These are phyloP conservation scores for Chrysosphaeria jannelii DNA, from an alignment of 2,329 filamentous ascomycete species.

Conservation along the genomic window DNA sequence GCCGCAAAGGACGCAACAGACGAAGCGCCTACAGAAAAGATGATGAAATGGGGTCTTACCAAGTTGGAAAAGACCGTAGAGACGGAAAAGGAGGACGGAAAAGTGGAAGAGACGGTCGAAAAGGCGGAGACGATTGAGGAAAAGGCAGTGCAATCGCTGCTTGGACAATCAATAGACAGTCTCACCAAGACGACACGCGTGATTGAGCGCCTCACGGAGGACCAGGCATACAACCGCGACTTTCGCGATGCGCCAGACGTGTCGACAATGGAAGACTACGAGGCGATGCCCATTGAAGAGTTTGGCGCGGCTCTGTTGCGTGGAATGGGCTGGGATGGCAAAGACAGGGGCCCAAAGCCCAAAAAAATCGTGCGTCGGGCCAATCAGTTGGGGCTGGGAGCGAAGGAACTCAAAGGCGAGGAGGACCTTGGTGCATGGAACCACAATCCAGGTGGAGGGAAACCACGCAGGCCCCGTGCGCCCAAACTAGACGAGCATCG, in stretches of 20 bases:
- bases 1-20: conserved; percentile 4
- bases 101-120: conserved; percentile 1
- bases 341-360: conserved; percentile 24
- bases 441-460: conserved; percentile 3
- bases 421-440: conserved; percentile 6
- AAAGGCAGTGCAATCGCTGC: conserved; percentile 5
- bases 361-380: conserved; percentile 39
- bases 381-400: conserved; percentile 64
- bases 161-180: conserved; percentile 3
- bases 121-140: background rate
- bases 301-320: conserved; percentile 75
- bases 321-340: conserved; percentile 83
- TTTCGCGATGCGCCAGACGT: conserved; percentile 41
- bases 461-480: conserved; percentile 2
- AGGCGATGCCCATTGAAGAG: conserved; percentile 70
- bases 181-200: conserved; percentile 3
- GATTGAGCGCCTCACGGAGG: conserved; percentile 20
- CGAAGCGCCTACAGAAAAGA: conserved; percentile 7
- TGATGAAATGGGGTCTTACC: conserved; percentile 11
- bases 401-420: conserved; percentile 5
- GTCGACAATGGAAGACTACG: conserved; percentile 58
- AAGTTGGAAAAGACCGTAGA: conserved; percentile 6
- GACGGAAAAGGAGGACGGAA: background rate
- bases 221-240: conserved; percentile 39
- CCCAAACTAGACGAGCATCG: conserved; percentile 6